These are phyloP conservation scores for Pleurotus sapidus DNA, from an alignment of 768 basidiomycete genomes.

Conservation along the genomic window DNA sequence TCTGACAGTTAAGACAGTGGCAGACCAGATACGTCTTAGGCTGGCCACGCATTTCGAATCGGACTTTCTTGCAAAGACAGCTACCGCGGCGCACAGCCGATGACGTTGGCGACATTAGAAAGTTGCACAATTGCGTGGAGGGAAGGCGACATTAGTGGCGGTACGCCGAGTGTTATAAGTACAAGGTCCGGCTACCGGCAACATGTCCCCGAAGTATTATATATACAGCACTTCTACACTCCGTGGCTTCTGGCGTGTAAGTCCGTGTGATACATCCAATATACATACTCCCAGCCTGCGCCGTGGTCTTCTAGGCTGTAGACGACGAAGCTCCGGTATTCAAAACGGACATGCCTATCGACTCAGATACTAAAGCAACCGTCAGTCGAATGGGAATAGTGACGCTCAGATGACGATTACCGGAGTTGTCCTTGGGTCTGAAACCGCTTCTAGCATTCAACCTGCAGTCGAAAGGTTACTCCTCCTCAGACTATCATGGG, in stretches of 20 bases:
- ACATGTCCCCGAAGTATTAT: too few relatives aligned
- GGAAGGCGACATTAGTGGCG: too few relatives aligned
- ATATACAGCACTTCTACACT: not conserved
- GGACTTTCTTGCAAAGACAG: constrained; percentile 34
- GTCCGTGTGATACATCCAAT: not conserved
- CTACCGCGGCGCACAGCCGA: constrained; percentile 20
- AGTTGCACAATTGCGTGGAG: too few relatives aligned
- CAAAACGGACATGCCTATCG: not conserved
- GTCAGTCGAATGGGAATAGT: not conserved
- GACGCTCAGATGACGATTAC: not conserved
- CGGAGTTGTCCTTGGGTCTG: not conserved
- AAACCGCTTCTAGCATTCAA: not conserved
- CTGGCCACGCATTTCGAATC: constrained; percentile 31
- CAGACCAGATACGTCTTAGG: constrained; percentile 37
- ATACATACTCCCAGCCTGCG: not conserved
- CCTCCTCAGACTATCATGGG: not conserved
- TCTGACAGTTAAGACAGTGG: constrained; percentile 41
- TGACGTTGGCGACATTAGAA: not conserved
- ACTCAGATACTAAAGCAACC: too few relatives aligned
- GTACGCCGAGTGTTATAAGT: too few relatives aligned
- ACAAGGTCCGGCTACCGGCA: too few relatives aligned
- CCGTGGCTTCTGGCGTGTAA: not conserved
- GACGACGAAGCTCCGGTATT: not conserved
- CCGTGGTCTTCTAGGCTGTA: not conserved
- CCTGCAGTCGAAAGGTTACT: not conserved